Evolutionary conservation across 176 grass and related monocot genomes (phyloP), one percentile per base, ranked within the genome.

Genomic region (Aegilops sharonensis): DNA sequence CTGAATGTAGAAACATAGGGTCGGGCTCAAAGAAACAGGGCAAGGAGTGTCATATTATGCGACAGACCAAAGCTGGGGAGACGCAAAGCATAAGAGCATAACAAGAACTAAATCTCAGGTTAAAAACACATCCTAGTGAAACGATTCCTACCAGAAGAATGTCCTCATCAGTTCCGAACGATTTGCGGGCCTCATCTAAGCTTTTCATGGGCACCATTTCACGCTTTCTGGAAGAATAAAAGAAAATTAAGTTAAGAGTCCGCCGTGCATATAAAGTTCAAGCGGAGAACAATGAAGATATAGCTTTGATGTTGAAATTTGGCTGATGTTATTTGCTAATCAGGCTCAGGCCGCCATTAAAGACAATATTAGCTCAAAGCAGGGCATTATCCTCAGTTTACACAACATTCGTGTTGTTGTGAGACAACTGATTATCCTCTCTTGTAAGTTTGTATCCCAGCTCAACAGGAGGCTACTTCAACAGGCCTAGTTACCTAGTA

Each of bases 91-190:
- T 31, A 21, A 59, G 25, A 39, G n/a, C 39, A 47, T 70, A 12
- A 66, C 11, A 65, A 40, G 42, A 17, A 3, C 7, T 37, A 9
- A 39, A 64, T 20, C 40, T 40, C 0, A 62, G n/a, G 23, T 24
- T 67, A 24, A 24, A 78, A 5, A 83, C 36, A 39, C 8, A 43
- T 62, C 4, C 20, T 31, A 67, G 5, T 21, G 32, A 69, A 61
- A 7, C 0, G 20, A 43, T 47, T 42, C 79, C 37, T 96, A 99
- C 97, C 97, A 99, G 85, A 18, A 99, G 85, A 87, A 99, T 96
- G 83, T 99, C 97, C 83, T 99, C 97, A 43, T 99, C 97, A 0
- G 97, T 99, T 71, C 97, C 97, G 31, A 90, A 99, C 7, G 97
- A 99, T 86, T 93, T 99, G 48, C 94, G 92, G 25, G 97, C 94